Evolutionary conservation across 2,329 filamentous ascomycete species (phyloP), one percentile per base, ranked within the genome.

Genomic region (Hymenoscyphus linearis): DNA sequence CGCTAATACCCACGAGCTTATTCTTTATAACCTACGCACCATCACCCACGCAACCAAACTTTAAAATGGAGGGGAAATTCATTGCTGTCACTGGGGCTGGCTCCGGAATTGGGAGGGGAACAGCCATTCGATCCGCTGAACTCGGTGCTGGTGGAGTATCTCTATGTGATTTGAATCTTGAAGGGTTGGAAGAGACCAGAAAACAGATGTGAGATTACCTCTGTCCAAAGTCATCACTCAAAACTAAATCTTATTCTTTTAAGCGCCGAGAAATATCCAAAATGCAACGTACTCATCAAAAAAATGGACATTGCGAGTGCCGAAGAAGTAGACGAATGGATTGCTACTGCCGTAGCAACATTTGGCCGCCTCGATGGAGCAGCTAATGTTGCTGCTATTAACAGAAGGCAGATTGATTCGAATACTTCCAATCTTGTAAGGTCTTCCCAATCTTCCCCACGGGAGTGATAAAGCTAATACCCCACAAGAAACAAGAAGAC

Each of bases 301-400:
- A 47, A 50, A 55, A 61, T 76, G 0, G 73, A 76, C 59, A 69
- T 76, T 16, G 35, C 64, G 2, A 64, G 62, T 5, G 52, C 57
- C 0, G 9, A 59, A 1, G 61, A 70, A 10, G 73, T 76, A 2
- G 65, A 75, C 27, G 65, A 53, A 47, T 76, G 74, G 74, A 74
- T 76, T 54, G 57, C 57, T 2, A 40, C 58, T 1, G 74, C 74
- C 0, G 68, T 75, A 6, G 47, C 59, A 14, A 65, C 66, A 13
- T 76, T 76, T 52, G 74, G 74, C 3, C 63, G 64, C 5, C 68
- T 77, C 12, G 74, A 76, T 57, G 75, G 75, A 18, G 74, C 75
- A 1, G 61, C 61, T 14, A 65, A 65, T 60, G 37, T 65, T 10
- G 64, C 64, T 6, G 74, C 75, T 7, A 18, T 56, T 10, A 40